A percentile compares a stretch with the other conserved stretches of the same genome.
These are phyloP conservation scores for Trichoderma koningii DNA, from an alignment of 2,329 filamentous ascomycete species.

Conservation along the genomic window DNA sequence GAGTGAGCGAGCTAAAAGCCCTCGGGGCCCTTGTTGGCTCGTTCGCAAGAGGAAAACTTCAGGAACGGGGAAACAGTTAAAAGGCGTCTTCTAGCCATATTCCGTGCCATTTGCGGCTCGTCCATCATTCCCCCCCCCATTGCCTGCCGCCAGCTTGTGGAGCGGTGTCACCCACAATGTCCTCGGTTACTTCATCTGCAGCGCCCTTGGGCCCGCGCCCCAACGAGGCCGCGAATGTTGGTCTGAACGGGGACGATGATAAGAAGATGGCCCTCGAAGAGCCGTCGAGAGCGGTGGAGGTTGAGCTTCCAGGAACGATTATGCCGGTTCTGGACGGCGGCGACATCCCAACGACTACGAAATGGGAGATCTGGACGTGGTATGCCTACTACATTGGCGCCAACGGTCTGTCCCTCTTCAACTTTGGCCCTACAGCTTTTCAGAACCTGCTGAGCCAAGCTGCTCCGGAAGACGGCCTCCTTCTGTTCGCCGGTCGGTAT, in stretches of 20 bases:
- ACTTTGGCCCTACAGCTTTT: slow-evolving; percentile 30
- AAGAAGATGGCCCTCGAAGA: neutral
- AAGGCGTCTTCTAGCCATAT: neutral
- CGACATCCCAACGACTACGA: slow-evolving; percentile 25
- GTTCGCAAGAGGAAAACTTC: neutral
- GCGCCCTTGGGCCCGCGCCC: slow-evolving; percentile 6
- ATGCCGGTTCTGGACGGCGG: slow-evolving; percentile 23
- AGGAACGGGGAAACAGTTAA: neutral
- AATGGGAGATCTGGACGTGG: slow-evolving; percentile 28
- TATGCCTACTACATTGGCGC: slow-evolving; percentile 28
- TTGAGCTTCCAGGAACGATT: slow-evolving; percentile 21
- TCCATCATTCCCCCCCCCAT: slow-evolving; percentile 5
- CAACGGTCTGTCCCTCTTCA: slow-evolving; percentile 28
- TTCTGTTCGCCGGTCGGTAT: slow-evolving; percentile 57
- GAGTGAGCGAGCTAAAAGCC: slow-evolving; percentile 17
- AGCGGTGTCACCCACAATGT: slow-evolving; percentile 18
- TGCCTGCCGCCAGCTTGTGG: slow-evolving; percentile 11
- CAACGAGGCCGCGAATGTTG: neutral
- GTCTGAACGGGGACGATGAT: neutral
- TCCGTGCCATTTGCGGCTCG: neutral
- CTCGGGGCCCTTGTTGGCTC: slow-evolving; percentile 17
- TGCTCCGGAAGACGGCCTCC: slow-evolving; percentile 55
- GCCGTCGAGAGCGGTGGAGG: slow-evolving; percentile 3
- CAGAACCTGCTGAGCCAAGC: slow-evolving; percentile 29
- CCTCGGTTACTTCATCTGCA: neutral